A percentile compares a stretch with the other conserved stretches of the same genome.
Conservation (phyloP, 192 early-diverging fungal species). For the Allomyces macrogynus region DNA sequence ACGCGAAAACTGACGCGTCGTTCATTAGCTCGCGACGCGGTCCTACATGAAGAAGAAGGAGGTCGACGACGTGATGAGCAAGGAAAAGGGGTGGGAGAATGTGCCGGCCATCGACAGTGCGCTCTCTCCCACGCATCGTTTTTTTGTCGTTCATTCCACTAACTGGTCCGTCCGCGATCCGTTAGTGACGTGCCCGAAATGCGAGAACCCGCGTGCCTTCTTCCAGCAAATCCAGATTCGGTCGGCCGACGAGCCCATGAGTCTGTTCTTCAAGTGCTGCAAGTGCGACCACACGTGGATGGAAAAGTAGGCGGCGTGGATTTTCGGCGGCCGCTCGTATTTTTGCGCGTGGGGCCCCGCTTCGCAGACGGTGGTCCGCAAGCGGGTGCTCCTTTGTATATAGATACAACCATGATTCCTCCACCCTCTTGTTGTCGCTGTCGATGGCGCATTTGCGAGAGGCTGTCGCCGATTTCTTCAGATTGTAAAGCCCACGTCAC, state of each 20-base stretch:
- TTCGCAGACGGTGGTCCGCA: too few species aligned
- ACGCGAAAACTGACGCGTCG: neutral
- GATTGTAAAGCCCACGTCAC: too few species aligned
- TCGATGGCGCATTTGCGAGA: too few species aligned
- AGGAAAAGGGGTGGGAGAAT: slow-evolving; percentile 71
- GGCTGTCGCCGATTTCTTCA: too few species aligned
- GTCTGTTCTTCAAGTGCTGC: slow-evolving; percentile 74
- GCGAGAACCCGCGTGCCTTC: slow-evolving; percentile 47
- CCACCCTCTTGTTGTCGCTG: too few species aligned
- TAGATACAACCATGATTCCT: too few species aligned
- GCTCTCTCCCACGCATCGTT: neutral
- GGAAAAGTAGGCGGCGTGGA: slow-evolving; percentile 21
- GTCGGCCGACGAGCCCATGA: slow-evolving; percentile 87
- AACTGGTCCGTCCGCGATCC: neutral
- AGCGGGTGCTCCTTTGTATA: too few species aligned
- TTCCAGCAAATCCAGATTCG: slow-evolving; percentile 84
- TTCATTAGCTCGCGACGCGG: slow-evolving; percentile 26
- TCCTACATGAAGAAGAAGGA: slow-evolving; percentile 55
- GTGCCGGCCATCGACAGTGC: slow-evolving; percentile 48
- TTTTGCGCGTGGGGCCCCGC: too few species aligned
- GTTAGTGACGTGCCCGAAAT: slow-evolving; percentile 37
- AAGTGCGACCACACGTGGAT: slow-evolving; percentile 53
- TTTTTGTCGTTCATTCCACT: neutral
- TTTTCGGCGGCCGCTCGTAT: neutral
- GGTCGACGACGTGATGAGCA: slow-evolving; percentile 85